Evolutionary conservation across 148 eudicot genomes (phyloP).

Genomic region (Camellia sinensis): DNA sequence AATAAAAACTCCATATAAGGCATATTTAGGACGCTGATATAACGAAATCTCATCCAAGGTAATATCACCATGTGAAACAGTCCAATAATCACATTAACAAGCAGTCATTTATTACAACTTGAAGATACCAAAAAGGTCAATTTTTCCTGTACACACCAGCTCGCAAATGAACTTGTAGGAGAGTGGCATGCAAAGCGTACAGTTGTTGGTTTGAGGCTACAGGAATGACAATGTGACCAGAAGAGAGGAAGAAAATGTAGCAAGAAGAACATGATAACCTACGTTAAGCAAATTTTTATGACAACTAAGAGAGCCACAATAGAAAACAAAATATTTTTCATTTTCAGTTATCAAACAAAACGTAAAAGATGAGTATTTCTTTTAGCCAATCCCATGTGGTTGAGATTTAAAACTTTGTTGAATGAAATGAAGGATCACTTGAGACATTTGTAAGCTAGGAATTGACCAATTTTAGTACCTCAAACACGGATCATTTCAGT

Average conservation of each 20-base stretch:
- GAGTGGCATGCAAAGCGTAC: neutral
- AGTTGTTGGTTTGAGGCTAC: neutral
- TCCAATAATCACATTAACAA: neutral
- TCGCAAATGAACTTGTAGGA: too few relatives aligned
- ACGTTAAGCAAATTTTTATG: neutral
- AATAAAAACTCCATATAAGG: neutral
- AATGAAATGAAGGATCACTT: too few relatives aligned
- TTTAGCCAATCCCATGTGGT: neutral
- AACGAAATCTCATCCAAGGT: neutral
- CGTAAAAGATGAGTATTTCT: too few relatives aligned
- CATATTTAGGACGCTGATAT: neutral
- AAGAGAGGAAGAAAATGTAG: neutral
- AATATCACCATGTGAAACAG: neutral
- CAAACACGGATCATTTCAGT: too few relatives aligned
- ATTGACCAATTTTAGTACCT: too few relatives aligned
- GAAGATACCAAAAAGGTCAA: too few relatives aligned
- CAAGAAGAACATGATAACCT: neutral
- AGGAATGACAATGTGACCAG: neutral
- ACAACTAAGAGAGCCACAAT: neutral
- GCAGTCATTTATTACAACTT: neutral
- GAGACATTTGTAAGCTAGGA: too few relatives aligned
- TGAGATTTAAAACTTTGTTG: too few relatives aligned
- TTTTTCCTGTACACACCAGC: too few relatives aligned
- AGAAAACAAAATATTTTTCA: too few relatives aligned
- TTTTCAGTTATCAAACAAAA: too few relatives aligned